Base-by-base conservation (phyloP, 2,329 filamentous ascomycete genomes). In the Colletotrichum destructivum region DNA sequence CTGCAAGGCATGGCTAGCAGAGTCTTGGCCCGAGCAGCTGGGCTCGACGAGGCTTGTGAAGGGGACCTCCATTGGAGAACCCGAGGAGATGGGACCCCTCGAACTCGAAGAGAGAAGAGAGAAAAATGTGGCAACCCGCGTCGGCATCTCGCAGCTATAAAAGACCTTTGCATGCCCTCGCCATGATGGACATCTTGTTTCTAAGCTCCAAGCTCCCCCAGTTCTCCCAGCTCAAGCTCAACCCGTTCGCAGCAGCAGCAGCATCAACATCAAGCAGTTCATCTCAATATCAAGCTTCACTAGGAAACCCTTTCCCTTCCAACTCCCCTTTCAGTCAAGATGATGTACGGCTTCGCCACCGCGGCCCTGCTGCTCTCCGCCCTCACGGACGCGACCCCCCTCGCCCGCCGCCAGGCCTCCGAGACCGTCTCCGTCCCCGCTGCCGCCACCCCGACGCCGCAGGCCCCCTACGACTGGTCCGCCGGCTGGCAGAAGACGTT, bases 401-500 rank as follows among this genome's bases (percentile, higher is more conserved):
- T 81, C 55, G 72, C 74, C 18, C 72, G 62, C 47, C 76, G 78
- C 15, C 73, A 75, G 55, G 74, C 67, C 23, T 16, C 61, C 55
- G 59, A 64, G 9, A 62, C 78, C n/a, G 73, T 75, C n/a, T 72
- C 75, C 42, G 31, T 62, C 46, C 38, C 72, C 35, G 57, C 35
- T 0, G 35, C 35, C 35, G 8, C 57, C 16, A 62, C 76, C 3
- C 51, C 77, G 3, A 75, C 76, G n/a, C 44, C 74, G 40, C 63
- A 64, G n/a, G 63, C 62, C 38, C 65, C 69, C 13, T 82, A 81
- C 72, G 74, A 78, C 72, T 82, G 81, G 81, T 73, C 78, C 38
- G 75, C 76, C 6, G 79, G 78, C 35, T 82, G 80, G 79, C 69
- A 76, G 21, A 76, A 77, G 71, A 71, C 73, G 13, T 86, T 82